These are phyloP conservation scores for Penicillium cosmopolitanum DNA, from an alignment of 495 filamentous ascomycete species.

Conservation along the genomic window DNA sequence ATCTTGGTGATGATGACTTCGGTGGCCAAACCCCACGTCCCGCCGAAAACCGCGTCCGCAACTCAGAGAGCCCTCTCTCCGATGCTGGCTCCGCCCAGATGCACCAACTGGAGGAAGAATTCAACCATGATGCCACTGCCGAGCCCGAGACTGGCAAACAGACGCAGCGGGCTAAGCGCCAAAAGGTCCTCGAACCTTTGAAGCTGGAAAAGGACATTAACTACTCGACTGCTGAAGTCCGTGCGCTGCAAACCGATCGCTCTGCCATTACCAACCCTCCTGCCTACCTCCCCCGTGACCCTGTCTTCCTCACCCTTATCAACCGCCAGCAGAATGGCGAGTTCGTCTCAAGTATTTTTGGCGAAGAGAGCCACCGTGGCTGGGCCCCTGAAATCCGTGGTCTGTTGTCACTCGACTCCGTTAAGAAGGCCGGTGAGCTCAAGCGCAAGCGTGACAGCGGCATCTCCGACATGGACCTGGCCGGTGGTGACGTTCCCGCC, in stretches of 20 bases:
- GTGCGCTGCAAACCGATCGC: slow-evolving; percentile 76
- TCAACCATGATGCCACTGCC: slow-evolving; percentile 55
- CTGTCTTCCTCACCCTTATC: slow-evolving; percentile 82
- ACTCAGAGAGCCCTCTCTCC: slow-evolving; percentile 50
- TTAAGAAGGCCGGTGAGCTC: slow-evolving; percentile 75
- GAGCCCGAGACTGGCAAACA: slow-evolving; percentile 64
- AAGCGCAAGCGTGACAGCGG: slow-evolving; percentile 95
- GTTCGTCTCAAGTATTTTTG: slow-evolving; percentile 78
- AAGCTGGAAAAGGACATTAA: slow-evolving; percentile 68
- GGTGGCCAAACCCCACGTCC: slow-evolving; percentile 53
- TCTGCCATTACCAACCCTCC: slow-evolving; percentile 79
- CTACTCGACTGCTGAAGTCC: slow-evolving; percentile 63
- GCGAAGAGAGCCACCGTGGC: slow-evolving; percentile 71
- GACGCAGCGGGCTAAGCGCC: slow-evolving; percentile 73
- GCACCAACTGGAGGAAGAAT: slow-evolving; percentile 59
- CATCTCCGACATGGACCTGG: slow-evolving; percentile 75
- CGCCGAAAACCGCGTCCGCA: slow-evolving; percentile 65
- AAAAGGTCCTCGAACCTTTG: slow-evolving; percentile 59
- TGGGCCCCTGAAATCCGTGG: slow-evolving; percentile 93
- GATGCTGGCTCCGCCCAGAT: slow-evolving; percentile 39
- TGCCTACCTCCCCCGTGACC: slow-evolving; percentile 82
- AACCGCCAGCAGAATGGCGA: slow-evolving; percentile 85
- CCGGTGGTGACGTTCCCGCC: slow-evolving; percentile 65
- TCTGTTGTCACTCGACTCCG: slow-evolving; percentile 78
- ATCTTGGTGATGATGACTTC: slow-evolving; percentile 50